Percentiles rank a stretch among this genome's conserved stretches.
Conservation (phyloP, 2,329 filamentous ascomycete species). For the Juglanconis sp. region DNA sequence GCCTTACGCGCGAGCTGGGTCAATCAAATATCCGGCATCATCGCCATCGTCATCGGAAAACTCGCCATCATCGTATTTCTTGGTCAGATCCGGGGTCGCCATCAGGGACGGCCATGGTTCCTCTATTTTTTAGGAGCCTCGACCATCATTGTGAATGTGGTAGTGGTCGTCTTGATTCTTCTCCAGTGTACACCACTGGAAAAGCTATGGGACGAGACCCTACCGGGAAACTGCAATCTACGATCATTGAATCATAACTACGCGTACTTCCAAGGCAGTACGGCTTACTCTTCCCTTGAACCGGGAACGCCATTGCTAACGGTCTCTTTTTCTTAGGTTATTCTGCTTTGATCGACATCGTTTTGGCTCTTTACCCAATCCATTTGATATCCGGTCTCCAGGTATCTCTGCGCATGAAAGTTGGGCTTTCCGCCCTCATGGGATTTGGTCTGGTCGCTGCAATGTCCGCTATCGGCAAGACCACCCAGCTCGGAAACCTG, state of each 20-base stretch:
- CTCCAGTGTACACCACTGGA: slow-evolving; percentile 7
- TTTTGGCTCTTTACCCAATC: slow-evolving; percentile 4
- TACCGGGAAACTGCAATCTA: neutral
- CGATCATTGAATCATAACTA: neutral
- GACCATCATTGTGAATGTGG: neutral
- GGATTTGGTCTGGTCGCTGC: slow-evolving; percentile 4
- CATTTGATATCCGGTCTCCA: slow-evolving; percentile 3
- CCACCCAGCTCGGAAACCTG: neutral
- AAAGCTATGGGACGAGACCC: slow-evolving; percentile 1
- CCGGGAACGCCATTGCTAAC: neutral
- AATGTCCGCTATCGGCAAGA: neutral
- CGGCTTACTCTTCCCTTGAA: neutral
- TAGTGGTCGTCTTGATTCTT: neutral
- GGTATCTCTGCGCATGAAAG: slow-evolving; percentile 1
- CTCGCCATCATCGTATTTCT: slow-evolving; percentile 2
- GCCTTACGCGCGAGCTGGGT: slow-evolving; percentile 3
- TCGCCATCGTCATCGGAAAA: slow-evolving; percentile 5
- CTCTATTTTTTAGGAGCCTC: slow-evolving; percentile 3
- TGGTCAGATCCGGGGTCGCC: slow-evolving; percentile 3
- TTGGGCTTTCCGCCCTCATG: neutral
- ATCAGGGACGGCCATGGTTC: slow-evolving; percentile 3
- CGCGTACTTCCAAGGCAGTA: slow-evolving; percentile 10
- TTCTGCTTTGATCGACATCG: slow-evolving; percentile 2
- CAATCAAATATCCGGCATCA: slow-evolving; percentile 4
- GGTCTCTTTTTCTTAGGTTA: neutral